Percentiles rank a stretch among this genome's conserved stretches.
Evolutionary conservation across 164 flowering plant species (phyloP).

Genomic region (Nelumbo lutea): DNA sequence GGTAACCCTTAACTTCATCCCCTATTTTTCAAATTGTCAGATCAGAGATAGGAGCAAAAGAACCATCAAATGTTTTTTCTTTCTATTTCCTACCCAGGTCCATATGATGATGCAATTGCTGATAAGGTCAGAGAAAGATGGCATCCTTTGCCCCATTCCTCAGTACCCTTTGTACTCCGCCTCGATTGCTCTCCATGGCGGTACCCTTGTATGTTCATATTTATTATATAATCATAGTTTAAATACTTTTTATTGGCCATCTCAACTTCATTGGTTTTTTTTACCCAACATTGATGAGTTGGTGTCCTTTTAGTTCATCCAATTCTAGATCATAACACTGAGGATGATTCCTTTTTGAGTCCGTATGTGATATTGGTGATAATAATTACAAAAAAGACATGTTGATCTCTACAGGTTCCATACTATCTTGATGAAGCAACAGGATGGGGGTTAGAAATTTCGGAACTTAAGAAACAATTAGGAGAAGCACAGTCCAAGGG

Average conservation of each 20-base stretch:
- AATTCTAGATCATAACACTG: too few species aligned
- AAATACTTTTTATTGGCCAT: too few species aligned
- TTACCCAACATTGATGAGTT: too few species aligned
- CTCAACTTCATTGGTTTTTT: too few species aligned
- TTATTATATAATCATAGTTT: neutral
- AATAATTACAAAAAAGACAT: neutral
- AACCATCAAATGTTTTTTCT: neutral
- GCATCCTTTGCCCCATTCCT: slow-evolving; percentile 96
- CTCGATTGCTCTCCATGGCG: slow-evolving; percentile 97
- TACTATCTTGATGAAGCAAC: slow-evolving; percentile 91
- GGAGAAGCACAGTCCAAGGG: slow-evolving; percentile 77
- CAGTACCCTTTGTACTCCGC: slow-evolving; percentile 97
- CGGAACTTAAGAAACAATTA: slow-evolving; percentile 80
- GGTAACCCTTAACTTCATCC: slow-evolving; percentile 30
- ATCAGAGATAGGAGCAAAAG: neutral
- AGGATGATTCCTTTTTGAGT: neutral
- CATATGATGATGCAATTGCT: slow-evolving; percentile 99
- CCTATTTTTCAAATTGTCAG: neutral
- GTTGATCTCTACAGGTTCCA: slow-evolving; percentile 59
- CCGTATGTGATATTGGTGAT: neutral
- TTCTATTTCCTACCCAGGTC: slow-evolving; percentile 44
- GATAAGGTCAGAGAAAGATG: slow-evolving; percentile 82
- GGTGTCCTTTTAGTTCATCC: neutral
- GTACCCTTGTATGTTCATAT: slow-evolving; percentile 65
- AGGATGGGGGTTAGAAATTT: slow-evolving; percentile 92